These are phyloP conservation scores for Pythium coloratum DNA, from an alignment of 352 stramenopile species.

Conservation along the genomic window DNA sequence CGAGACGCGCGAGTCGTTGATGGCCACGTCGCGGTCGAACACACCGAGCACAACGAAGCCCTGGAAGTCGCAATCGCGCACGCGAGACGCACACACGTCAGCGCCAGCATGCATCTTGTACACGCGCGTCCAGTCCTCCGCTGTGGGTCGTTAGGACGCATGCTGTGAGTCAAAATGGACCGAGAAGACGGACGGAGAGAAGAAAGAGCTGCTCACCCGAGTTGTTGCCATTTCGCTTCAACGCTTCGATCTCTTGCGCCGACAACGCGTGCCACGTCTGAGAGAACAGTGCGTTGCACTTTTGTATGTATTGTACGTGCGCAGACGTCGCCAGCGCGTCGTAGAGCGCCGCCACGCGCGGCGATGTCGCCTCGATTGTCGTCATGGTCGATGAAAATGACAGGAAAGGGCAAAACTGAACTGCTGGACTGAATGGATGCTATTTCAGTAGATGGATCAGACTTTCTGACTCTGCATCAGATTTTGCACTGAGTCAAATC, in stretches of 20 bases:
- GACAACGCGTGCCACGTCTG: conserved; percentile 49
- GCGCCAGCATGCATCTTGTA: conserved; percentile 36
- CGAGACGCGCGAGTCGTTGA: conserved; percentile 42
- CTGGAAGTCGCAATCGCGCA: conserved; percentile 75
- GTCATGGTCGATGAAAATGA: not conserved
- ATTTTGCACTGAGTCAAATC: not conserved
- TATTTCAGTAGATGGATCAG: conserved; percentile 6
- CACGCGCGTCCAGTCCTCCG: conserved; percentile 61
- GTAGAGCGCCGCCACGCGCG: conserved; percentile 14
- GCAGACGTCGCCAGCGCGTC: conserved; percentile 18
- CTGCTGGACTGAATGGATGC: not conserved
- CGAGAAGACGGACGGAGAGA: not conserved
- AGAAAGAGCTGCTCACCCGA: conserved; percentile 32
- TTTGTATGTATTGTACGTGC: conserved; percentile 21
- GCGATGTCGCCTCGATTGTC: not conserved
- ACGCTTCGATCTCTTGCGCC: conserved; percentile 39
- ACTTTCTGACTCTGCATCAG: not conserved
- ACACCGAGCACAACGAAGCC: conserved; percentile 58
- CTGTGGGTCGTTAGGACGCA: conserved; percentile 23
- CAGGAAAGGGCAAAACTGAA: not conserved
- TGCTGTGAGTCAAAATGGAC: not conserved
- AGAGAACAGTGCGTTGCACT: conserved; percentile 18
- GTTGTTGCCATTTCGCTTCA: conserved; percentile 75
- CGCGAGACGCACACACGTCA: conserved; percentile 33
- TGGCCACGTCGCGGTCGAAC: conserved; percentile 40